Percentiles rank a stretch among this genome's conserved stretches.
phyloP scores from a whole-genome alignment of 2,329 filamentous ascomycete genomes.

The Penicillium sp. region DNA sequence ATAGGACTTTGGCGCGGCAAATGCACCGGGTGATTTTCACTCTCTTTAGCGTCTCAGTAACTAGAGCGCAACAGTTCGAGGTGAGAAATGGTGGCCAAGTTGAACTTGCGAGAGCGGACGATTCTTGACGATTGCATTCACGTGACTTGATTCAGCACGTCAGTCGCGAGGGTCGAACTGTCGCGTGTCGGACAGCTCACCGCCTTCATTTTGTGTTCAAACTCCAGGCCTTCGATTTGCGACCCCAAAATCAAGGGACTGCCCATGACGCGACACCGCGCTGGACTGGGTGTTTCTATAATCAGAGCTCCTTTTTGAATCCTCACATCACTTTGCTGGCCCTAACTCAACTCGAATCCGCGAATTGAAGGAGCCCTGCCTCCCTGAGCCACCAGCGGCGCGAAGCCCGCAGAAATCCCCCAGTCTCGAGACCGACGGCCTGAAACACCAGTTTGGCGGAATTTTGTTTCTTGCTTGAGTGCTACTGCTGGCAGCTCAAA shows the following conservation, averaged over 20 bases:
- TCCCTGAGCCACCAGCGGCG: background rate
- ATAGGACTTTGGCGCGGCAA: background rate
- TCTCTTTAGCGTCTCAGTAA: background rate
- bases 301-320: background rate
- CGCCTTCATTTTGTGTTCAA: conserved; percentile 11
- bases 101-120: background rate
- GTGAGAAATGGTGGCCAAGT: background rate
- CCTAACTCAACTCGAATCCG: background rate
- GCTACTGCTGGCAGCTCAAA: background rate
- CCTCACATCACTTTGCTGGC: background rate
- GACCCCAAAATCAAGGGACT: conserved; percentile 9
- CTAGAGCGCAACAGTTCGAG: background rate
- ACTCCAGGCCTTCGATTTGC: conserved; percentile 6
- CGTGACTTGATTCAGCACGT: too few species aligned
- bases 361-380: conserved; percentile 1
- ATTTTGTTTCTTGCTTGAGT: background rate
- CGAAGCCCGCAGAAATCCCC: conserved; percentile 8
- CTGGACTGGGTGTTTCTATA: background rate
- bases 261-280: background rate
- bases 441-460: background rate
- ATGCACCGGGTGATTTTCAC: background rate
- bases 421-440: background rate
- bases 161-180: background rate
- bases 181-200: conserved; percentile 7
- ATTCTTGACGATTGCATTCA: background rate